Percentiles rank a stretch among this genome's conserved stretches.
Evolutionary conservation across 345 rosid species (phyloP).

Genomic region (Orychophragmus violaceus): DNA sequence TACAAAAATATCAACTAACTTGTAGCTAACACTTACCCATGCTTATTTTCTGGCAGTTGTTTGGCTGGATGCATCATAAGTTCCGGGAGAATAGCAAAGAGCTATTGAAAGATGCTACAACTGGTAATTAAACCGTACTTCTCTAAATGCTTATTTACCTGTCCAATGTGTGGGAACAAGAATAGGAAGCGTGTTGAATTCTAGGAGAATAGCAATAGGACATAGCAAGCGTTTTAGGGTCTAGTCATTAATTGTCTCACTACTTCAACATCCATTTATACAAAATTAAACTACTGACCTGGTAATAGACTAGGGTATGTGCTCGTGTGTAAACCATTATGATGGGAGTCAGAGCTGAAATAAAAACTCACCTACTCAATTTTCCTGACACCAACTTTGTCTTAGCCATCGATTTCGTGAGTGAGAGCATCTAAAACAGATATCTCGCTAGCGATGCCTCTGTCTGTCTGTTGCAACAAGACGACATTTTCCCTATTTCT

Average conservation of each 20-base stretch:
- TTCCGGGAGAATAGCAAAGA: conserved; percentile 41
- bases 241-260: background rate
- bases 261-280: conserved; percentile 5
- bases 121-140: conserved; percentile 46
- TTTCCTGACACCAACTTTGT: background rate
- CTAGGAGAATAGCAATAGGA: conserved; percentile 12
- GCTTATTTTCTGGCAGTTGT: conserved; percentile 54
- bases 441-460: conserved; percentile 7
- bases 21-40: conserved; percentile 30
- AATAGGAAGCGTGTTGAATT: background rate
- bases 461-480: background rate
- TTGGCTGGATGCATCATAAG: conserved; percentile 74
- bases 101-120: conserved; percentile 50
- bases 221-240: background rate
- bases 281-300: conserved; percentile 6
- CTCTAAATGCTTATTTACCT: conserved; percentile 14
- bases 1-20: conserved; percentile 13
- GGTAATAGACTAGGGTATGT: conserved; percentile 14
- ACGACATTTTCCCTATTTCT: background rate
- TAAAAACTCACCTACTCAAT: background rate
- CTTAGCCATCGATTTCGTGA: background rate
- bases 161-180: conserved; percentile 11
- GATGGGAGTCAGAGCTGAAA: background rate
- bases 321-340: conserved; percentile 12
- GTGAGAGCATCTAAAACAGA: background rate